Conservation (phyloP, 2,329 filamentous ascomycete genomes). For the Pyricularia grisea region DNA sequence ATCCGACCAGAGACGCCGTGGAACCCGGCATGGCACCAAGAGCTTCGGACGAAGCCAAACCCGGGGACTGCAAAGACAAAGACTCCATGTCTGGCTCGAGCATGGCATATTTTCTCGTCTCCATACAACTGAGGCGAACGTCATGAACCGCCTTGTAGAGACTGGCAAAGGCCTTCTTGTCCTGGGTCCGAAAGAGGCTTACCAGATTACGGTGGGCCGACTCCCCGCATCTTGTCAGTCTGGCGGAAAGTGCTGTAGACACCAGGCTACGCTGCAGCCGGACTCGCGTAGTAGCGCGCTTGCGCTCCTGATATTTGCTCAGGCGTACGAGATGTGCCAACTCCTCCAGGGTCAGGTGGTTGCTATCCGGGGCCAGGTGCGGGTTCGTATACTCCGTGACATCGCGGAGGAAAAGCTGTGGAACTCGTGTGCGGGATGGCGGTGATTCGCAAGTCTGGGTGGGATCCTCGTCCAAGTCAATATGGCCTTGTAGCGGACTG, state of each 20-base stretch:
- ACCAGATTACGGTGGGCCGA: constrained; percentile 67
- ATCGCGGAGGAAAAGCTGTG: constrained; percentile 53
- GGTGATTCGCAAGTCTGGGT: constrained; percentile 30
- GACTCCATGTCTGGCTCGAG: constrained; percentile 64
- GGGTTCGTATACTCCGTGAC: constrained; percentile 57
- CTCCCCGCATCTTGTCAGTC: constrained; percentile 65
- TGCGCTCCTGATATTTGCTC: constrained; percentile 74
- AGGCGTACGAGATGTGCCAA: constrained; percentile 69
- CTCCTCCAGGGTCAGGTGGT: constrained; percentile 64
- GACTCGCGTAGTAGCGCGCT: constrained; percentile 62
- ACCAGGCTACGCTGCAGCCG: constrained; percentile 67
- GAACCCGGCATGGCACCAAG: constrained; percentile 37
- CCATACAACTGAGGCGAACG: constrained; percentile 68
- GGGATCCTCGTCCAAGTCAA: constrained; percentile 15
- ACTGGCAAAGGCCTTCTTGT: constrained; percentile 66
- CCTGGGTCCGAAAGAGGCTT: constrained; percentile 68
- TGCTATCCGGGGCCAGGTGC: constrained; percentile 48
- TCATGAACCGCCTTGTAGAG: constrained; percentile 73
- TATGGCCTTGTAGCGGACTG: constrained; percentile 8
- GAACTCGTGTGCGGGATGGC: constrained; percentile 23
- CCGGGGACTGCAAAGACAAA: constrained; percentile 35
- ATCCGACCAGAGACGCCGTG: constrained; percentile 25
- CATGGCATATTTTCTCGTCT: constrained; percentile 59
- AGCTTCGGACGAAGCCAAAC: constrained; percentile 39
- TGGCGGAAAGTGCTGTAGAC: constrained; percentile 64